Evolutionary conservation across 2,329 filamentous ascomycete genomes (phyloP), one percentile per base, ranked within the genome.

Genomic region (Ophiostoma sp.): DNA sequence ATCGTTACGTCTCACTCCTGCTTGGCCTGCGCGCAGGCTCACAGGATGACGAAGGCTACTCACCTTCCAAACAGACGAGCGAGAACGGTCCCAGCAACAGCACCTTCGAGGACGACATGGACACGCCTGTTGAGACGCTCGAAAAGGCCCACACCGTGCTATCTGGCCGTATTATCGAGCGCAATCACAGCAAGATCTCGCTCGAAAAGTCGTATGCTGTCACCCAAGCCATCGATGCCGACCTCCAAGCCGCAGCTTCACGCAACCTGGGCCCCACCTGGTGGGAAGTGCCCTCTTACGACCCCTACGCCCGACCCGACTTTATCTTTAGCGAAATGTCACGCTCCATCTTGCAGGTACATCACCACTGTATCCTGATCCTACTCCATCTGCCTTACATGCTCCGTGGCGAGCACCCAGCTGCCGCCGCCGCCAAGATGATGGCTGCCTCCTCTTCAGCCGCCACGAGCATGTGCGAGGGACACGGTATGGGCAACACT

Each of bases 361-460:
- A 83, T 2, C 85, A 89, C 74, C 84, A 85, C 76, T 83, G 85
- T 45, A 81, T 89, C 2, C 79, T 88, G 8, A 83, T 86, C 45
- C 82, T 87, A 9, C 82, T 89, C 0, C 87, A 90, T 74, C 81
- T 89, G 1, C 88, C 87, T 0, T 88, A 86, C 74, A 85, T 89
- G 79, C 82, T 89, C 12, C 75, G 75, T 28, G 75, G 72, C 31
- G 71, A 72, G 22, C 68, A 74, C 28, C 64, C 74, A 12, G 69
- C 71, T 0, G 69, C 69, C 82, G 81, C 31, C 79, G 82, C 48
- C 1, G 55, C 72, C 28, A 63, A 28, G n/a, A 64, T 71, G 48
- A 73, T 70, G 66, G 68, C 72, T 2, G 59, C 42, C 6, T 52
- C 55, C 25, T 11, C 36, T 17, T 55, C 63, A 15, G 64, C 42